Base-by-base conservation (phyloP, 2,329 filamentous ascomycete species). In the Xylariales sp. region DNA sequence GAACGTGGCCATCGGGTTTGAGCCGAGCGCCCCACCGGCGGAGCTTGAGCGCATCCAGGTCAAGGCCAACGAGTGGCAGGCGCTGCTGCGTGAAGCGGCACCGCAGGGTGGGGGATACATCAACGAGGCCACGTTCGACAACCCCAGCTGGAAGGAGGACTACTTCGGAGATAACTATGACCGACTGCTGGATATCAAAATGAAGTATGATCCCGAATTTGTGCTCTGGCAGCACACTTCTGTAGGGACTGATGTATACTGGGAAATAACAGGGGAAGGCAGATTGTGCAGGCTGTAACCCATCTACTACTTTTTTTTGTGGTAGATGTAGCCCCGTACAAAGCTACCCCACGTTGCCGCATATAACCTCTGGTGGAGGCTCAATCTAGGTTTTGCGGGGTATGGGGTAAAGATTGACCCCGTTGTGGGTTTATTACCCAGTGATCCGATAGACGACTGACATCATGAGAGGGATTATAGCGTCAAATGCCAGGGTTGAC, bases 91-190 rank as follows among this genome's bases (percentile, higher is more conserved):
- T n/a, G 15, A 28, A 10, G 13, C 15, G 15, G 40, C 45, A 14
- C 40, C 39, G 4, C 33, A 38, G 29, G 46, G 30, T 40, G 56
- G 18, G 2, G 33, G 49, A 2, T 64, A 64, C 36, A 44, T 61
- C 52, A 67, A 66, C 37, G 66, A 71, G 48, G 63, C 58, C 1
- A 61, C 63, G 42, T 62, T 60, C 13, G 51, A 51, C 27, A 43
- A 60, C 24, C 46, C 46, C 1, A 38, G 55, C 15, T 63, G 48
- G 41, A 42, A 58, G 38, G 28, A 50, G 7, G 41, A 40, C 4
- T 62, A 59, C 41, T 63, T 50, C 37, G 62, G 61, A 3, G 43
- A 18, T 2, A 62, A 59, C 33, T 64, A 63, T 38, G 40, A 40
- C 2, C 38, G 24, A 4, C 40, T 63, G 29, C 28, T 56, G 14